Percentiles rank a stretch among this genome's conserved stretches.
Evolutionary conservation across 345 rosid species (phyloP).

Genomic region (Syzygium grande): DNA sequence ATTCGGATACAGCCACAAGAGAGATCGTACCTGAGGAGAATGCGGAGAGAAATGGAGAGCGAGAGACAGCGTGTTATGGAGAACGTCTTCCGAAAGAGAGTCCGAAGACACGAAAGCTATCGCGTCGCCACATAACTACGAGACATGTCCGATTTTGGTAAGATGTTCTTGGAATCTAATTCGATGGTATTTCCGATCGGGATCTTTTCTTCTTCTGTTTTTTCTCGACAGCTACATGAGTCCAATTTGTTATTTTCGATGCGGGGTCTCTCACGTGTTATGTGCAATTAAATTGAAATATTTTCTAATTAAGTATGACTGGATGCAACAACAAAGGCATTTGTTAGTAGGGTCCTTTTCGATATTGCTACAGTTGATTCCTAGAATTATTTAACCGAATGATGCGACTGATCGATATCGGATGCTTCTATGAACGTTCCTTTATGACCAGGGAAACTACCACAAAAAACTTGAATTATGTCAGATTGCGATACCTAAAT

Average conservation of each 20-base stretch:
- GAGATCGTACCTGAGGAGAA: conserved; percentile 12
- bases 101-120: not conserved
- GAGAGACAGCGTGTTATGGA: not conserved
- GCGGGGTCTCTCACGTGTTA: no score
- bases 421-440: not conserved
- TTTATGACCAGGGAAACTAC: not conserved
- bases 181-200: not conserved
- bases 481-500: not conserved
- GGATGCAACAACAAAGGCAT: not conserved
- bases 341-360: no score
- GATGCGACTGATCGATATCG: fast-evolving
- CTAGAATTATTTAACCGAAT: no score
- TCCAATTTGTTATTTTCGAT: no score
- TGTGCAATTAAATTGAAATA: no score
- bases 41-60: not conserved
- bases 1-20: no score
- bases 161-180: not conserved
- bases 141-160: not conserved
- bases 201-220: no score
- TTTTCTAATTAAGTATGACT: not conserved
- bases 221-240: not conserved
- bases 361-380: no score
- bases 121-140: not conserved
- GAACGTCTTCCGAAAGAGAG: not conserved
- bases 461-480: not conserved